Evolutionary conservation across 1,284 basidiomycete genomes (phyloP).

Genomic region (Amylostereum chailletii): DNA sequence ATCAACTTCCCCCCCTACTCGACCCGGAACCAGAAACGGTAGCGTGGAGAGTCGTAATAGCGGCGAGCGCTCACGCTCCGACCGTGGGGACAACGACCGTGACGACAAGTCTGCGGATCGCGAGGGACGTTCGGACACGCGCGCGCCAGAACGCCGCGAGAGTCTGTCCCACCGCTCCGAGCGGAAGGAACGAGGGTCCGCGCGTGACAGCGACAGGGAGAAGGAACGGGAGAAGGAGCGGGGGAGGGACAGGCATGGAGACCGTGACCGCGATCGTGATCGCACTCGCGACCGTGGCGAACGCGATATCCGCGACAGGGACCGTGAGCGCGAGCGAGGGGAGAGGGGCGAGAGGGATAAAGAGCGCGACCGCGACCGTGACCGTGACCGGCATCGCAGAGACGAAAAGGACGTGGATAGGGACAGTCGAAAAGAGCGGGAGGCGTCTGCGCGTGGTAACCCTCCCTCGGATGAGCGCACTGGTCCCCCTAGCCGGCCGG

Average conservation of each 20-base stretch:
- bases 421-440: conserved; percentile 27
- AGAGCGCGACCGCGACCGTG: conserved; percentile 30
- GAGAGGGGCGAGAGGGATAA: conserved; percentile 31
- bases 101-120: conserved; percentile 47
- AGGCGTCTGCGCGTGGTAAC: conserved; percentile 14
- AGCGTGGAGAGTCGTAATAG: conserved; percentile 68
- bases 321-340: conserved; percentile 30
- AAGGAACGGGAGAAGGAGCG: conserved; percentile 27
- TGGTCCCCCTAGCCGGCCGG: conserved; percentile 46
- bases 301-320: conserved; percentile 17
- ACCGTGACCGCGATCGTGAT: conserved; percentile 26
- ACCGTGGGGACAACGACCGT: conserved; percentile 36
- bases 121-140: conserved; percentile 33
- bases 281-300: conserved; percentile 22
- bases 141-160: conserved; percentile 30
- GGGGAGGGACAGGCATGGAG: conserved; percentile 22
- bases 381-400: conserved; percentile 30
- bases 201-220: conserved; percentile 17
- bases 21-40: conserved; percentile 59
- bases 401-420: conserved; percentile 47
- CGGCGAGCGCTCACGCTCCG: conserved; percentile 48
- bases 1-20: conserved; percentile 56
- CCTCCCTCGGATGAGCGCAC: conserved; percentile 36
- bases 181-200: too few relatives aligned
- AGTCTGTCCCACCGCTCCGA: conserved; percentile 11